Evolutionary conservation across 2,329 filamentous ascomycete species (phyloP), one percentile per base, ranked within the genome.

Genomic region (Fusarium aywerte): DNA sequence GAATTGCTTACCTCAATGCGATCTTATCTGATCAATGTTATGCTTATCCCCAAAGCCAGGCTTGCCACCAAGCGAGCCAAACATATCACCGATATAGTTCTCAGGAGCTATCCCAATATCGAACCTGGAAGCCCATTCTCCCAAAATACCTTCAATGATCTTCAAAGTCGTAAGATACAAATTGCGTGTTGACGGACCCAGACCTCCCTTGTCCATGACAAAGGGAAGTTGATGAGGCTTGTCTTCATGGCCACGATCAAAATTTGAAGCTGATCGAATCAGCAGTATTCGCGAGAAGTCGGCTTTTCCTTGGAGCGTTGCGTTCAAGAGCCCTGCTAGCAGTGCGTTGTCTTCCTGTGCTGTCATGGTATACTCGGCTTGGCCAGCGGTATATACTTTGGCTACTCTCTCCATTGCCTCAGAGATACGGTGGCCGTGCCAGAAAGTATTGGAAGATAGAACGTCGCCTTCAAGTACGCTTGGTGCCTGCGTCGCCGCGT

Each of bases 291-390:
- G 50, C 1, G 68, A 70, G 18, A 64, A 70, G 40, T 70, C 68
- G 2, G 57, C 61, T 18, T 64, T 56, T 8, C 36, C 43, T 39
- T 54, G 68, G 3, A 69, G 44, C 1, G 65, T 36, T 20, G 68
- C 68, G 3, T 65, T 70, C 18, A 67, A 18, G 0, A 70, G 40
- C 2, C 68, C 62, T 2, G 68, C 36, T 4, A 70, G 36, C 0
- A 70, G 43, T 5, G 68, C 68, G 4, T 62, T 70, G 13, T 70
- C 68, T n/a, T 70, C 68, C 36, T 69, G 65, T 0, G 68, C 68
- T n/a, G 68, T 70, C 68, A 70, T 70, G 2, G 58, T 59, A 10
- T 70, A 70, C 2, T 64, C 44, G 4, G 21, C 64, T 7, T 70
- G 51, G 1, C 58, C 53, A 13, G 68, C 43, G 1, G 65, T 66